Evolutionary conservation across 352 stramenopile genomes (phyloP).

Genomic region (Nothophytophthora sp.): DNA sequence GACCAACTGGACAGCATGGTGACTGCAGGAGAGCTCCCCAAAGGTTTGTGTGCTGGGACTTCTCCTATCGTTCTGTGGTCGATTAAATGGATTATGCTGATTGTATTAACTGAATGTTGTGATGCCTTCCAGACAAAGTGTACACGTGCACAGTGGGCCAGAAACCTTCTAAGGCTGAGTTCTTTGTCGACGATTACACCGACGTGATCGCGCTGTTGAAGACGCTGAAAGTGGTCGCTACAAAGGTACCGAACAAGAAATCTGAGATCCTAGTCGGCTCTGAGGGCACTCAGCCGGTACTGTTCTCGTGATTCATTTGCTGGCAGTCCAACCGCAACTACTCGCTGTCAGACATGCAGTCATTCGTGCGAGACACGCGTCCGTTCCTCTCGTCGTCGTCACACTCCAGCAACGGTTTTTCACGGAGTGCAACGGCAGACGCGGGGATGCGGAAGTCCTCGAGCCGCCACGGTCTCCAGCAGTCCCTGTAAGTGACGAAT

Average conservation of each 20-base stretch:
- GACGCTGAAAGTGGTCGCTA: constrained; percentile 71
- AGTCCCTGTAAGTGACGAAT: constrained; percentile 41
- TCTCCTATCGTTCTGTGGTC: neutral
- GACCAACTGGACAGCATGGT: constrained; percentile 66
- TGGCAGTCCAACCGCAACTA: constrained; percentile 79
- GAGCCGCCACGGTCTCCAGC: constrained; percentile 57
- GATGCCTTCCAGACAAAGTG: constrained; percentile 68
- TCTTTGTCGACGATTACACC: constrained; percentile 96
- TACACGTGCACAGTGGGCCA: constrained; percentile 98
- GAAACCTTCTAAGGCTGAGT: constrained; percentile 96
- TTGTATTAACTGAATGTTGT: neutral
- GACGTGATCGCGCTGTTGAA: constrained; percentile 94
- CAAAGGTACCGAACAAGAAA: constrained; percentile 72
- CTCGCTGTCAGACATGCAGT: constrained; percentile 85
- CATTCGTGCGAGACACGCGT: constrained; percentile 58
- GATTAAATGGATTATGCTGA: neutral
- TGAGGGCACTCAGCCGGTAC: neutral
- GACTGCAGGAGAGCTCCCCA: constrained; percentile 30
- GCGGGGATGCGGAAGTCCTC: constrained; percentile 51
- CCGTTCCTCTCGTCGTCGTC: constrained; percentile 57
- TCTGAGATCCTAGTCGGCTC: neutral
- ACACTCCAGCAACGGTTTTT: constrained; percentile 28
- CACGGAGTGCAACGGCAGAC: constrained; percentile 44
- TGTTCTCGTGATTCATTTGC: constrained; percentile 4
- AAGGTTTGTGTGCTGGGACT: constrained; percentile 28